Conservation (phyloP, 441 rosid species). For the Eruca vesicaria region DNA sequence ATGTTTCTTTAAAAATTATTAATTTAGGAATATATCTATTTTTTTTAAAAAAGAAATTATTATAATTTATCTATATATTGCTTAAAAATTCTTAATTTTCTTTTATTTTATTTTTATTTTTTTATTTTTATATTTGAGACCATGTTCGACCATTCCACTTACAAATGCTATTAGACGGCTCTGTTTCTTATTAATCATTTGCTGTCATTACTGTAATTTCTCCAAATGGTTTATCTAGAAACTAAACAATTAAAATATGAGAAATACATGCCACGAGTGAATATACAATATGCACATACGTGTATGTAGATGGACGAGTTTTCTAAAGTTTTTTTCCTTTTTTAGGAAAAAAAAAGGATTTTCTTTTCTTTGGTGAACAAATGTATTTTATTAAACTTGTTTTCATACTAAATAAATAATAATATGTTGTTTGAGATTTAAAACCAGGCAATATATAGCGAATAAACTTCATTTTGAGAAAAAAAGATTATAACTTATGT, state of each 20-base stretch:
- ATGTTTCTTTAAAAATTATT: too few relatives aligned
- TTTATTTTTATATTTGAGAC: too few relatives aligned
- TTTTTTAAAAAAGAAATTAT: too few relatives aligned
- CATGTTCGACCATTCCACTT: too few relatives aligned
- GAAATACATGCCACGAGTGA: neutral
- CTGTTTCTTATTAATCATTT: conserved; percentile 3
- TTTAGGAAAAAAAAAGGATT: too few relatives aligned
- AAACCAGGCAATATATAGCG: neutral
- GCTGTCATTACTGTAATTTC: conserved; percentile 6
- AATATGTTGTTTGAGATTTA: neutral
- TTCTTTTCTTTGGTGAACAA: neutral
- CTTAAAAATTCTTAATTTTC: too few relatives aligned
- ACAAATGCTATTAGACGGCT: too few relatives aligned
- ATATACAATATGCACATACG: neutral
- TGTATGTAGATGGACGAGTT: neutral
- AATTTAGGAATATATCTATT: too few relatives aligned
- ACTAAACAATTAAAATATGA: neutral
- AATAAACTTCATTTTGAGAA: neutral
- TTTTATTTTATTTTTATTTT: too few relatives aligned
- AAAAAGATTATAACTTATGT: neutral
- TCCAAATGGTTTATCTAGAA: neutral
- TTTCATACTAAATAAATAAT: neutral
- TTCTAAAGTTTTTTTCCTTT: neutral
- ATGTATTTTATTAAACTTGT: neutral
- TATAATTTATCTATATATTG: too few relatives aligned